Base-by-base conservation (phyloP, 345 rosid species). In the Camelina neglecta region DNA sequence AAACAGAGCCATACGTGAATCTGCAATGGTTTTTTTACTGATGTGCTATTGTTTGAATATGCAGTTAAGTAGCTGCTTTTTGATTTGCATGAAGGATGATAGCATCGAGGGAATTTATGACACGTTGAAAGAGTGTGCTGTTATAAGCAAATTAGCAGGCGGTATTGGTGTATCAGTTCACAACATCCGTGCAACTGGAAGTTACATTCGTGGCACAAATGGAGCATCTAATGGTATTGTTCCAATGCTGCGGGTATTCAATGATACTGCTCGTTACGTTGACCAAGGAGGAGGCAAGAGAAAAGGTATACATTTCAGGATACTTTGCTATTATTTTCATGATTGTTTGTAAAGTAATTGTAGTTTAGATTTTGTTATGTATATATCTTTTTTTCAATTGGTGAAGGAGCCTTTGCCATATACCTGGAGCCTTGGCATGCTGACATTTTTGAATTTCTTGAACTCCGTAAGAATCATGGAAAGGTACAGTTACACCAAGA, bases 81-180 rank as follows among this genome's bases (percentile, higher is more conserved):
- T 93, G 80, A 29, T 91, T 24, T 93, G 98, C 81, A 93, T 93
- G 97, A 91, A 93, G 78, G 93, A 93, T 51, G 97, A 93, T 68
- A 90, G 96, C 70, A 93, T 93, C 75, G 96, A 91, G 75, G 98
- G 97, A 38, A 91, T 93, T 44, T 93, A 90, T 79, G 98, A 93
- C 36, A 89, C 96, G 7, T 65, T 91, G 75, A 89, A 89, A 85
- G 96, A 93, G 81, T 93, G 97, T 86, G 98, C 93, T 71, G 92
- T 93, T 60, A 89, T 93, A 70, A 93, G 97, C 81, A 93, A 93
- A 80, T 91, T 96, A 7, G 96, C 92, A 79, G 97, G 98, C 18
- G 96, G 98, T 59, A 88, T 93, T 75, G 97, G 97, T 67, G 92
- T 93, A 3, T 91, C 98, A 13, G 79, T 45, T 64, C 68, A 64